A percentile compares a stretch with the other conserved stretches of the same genome.
These are phyloP conservation scores for Gastroboletus turbinatus DNA, from an alignment of 1,284 basidiomycete species.

Conservation along the genomic window DNA sequence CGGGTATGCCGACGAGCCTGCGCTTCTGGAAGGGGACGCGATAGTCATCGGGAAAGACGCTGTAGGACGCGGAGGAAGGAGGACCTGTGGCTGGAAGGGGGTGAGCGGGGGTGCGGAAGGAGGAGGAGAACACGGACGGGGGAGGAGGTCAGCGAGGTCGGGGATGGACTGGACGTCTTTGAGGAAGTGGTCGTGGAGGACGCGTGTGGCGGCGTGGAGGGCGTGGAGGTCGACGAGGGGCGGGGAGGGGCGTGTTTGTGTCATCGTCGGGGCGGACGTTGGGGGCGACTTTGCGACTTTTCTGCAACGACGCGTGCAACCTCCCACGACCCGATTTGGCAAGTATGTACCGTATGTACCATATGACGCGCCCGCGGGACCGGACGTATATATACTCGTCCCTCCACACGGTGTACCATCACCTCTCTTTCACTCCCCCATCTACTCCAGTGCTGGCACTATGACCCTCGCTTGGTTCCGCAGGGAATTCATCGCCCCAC, in stretches of 20 bases:
- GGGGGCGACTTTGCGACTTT: background rate
- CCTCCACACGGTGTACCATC: no score
- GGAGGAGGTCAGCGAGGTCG: slow-evolving; percentile 68
- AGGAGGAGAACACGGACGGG: slow-evolving; percentile 42
- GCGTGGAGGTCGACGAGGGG: slow-evolving; percentile 56
- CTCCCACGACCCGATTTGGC: slow-evolving; percentile 2
- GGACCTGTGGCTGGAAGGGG: slow-evolving; percentile 49
- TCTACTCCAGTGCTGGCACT: slow-evolving; percentile 8
- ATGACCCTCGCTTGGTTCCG: slow-evolving; percentile 73
- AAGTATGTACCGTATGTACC: background rate
- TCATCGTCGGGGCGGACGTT: slow-evolving; percentile 11
- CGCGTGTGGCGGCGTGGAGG: slow-evolving; percentile 63
- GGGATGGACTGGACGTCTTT: slow-evolving; percentile 74
- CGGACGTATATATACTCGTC: no score
- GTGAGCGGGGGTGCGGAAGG: slow-evolving; percentile 7
- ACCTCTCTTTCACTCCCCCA: no score
- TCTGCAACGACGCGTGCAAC: background rate
- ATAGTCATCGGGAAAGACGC: slow-evolving; percentile 72
- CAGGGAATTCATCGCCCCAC: slow-evolving; percentile 61
- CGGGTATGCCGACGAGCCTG: slow-evolving; percentile 78
- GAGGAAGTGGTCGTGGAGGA: slow-evolving; percentile 63
- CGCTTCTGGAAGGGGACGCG: slow-evolving; percentile 81
- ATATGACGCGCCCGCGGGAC: no score
- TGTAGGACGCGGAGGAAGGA: slow-evolving; percentile 74
- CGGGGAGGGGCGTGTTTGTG: slow-evolving; percentile 31